These are phyloP conservation scores for Tricholoma flavovirens DNA, from an alignment of 768 basidiomycete species.

Conservation along the genomic window DNA sequence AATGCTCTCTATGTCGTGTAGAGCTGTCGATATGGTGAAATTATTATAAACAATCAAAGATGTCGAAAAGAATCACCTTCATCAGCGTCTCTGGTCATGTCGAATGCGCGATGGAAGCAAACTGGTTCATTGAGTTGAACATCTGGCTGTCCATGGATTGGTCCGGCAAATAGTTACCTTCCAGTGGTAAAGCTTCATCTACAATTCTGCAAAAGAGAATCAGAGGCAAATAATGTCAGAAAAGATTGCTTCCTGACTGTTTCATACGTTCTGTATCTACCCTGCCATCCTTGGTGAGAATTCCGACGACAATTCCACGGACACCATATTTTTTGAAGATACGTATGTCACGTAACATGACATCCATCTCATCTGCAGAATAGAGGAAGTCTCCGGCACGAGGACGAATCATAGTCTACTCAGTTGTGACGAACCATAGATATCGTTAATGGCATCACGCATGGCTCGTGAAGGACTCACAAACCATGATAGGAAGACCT, in stretches of 20 bases:
- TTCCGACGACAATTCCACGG: conserved; percentile 64
- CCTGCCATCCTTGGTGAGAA: conserved; percentile 48
- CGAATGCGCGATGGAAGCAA: conserved; percentile 77
- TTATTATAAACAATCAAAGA: not conserved
- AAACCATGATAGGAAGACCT: conserved; percentile 63
- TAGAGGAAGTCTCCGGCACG: conserved; percentile 78
- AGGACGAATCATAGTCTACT: conserved; percentile 83
- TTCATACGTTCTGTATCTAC: conserved; percentile 57
- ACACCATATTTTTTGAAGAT: conserved; percentile 52
- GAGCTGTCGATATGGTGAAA: conserved; percentile 25
- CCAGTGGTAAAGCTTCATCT: conserved; percentile 50
- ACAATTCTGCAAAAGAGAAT: conserved; percentile 38
- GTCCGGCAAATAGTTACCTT: conserved; percentile 40
- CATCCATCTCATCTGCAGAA: conserved; percentile 53
- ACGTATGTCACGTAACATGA: conserved; percentile 72
- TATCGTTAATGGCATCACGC: conserved; percentile 3
- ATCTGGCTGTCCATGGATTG: not conserved
- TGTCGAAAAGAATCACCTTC: conserved; percentile 35
- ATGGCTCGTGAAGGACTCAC: conserved; percentile 7
- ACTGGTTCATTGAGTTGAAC: conserved; percentile 34
- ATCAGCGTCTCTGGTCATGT: conserved; percentile 54
- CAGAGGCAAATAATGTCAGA: not conserved
- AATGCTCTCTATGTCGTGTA: conserved; percentile 47
- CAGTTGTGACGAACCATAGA: conserved; percentile 3
- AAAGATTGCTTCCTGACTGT: conserved; percentile 33